Percentiles rank a stretch among this genome's conserved stretches.
Evolutionary conservation across 164 flowering plant species (phyloP).

Genomic region (Protea cynaroides): DNA sequence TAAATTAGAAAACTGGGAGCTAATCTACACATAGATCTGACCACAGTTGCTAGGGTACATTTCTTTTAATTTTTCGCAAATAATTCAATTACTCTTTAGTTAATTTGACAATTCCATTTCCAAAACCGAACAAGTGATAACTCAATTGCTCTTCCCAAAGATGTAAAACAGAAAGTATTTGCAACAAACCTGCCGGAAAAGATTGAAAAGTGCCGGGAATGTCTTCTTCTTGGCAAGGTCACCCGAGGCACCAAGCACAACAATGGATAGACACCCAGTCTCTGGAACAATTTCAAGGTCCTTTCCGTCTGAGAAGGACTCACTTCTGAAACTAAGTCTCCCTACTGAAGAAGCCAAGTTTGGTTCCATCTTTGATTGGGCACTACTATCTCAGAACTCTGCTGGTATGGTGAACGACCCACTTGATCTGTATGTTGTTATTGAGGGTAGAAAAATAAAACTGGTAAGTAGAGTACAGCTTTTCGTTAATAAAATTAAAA

Average conservation of each 20-base stretch:
- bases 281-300: slow-evolving; percentile 43
- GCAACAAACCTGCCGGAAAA: slow-evolving; percentile 65
- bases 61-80: not conserved
- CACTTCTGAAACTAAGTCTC: slow-evolving; percentile 30
- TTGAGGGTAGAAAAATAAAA: no score
- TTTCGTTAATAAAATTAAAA: no score
- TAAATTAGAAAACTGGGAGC: not conserved
- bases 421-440: not conserved
- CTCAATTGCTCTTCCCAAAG: not conserved
- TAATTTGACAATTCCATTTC: no score
- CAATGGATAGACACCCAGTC: slow-evolving; percentile 74
- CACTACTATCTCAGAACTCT: not conserved
- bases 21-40: not conserved
- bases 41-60: not conserved
- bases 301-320: slow-evolving; percentile 32
- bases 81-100: not conserved
- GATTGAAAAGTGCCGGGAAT: slow-evolving; percentile 92
- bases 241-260: slow-evolving; percentile 98
- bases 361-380: slow-evolving; percentile 24
- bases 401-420: not conserved
- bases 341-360: slow-evolving; percentile 46
- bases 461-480: no score
- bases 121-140: no score
- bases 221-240: slow-evolving; percentile 99
- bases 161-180: not conserved